Conservation (phyloP, 2,329 filamentous ascomycete species). For the Cucurbitaria berberidis region DNA sequence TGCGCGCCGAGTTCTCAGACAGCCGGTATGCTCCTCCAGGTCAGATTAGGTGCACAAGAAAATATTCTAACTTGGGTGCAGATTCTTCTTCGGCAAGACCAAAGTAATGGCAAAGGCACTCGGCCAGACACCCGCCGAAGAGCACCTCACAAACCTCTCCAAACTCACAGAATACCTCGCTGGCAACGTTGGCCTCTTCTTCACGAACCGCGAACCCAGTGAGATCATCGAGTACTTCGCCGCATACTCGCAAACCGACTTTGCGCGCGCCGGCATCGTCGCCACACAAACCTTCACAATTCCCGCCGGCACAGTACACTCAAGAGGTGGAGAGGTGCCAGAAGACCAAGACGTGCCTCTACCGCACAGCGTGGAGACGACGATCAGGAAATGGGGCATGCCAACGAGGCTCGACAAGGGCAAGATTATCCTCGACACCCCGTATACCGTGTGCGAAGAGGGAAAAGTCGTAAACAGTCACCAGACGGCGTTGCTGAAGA, state of each 20-base stretch:
- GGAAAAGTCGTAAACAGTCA: conserved; percentile 86
- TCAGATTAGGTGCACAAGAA: neutral
- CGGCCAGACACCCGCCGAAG: conserved; percentile 76
- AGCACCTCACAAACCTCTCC: conserved; percentile 79
- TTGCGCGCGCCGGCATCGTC: conserved; percentile 81
- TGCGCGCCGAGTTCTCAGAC: conserved; percentile 83
- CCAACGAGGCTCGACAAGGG: conserved; percentile 89
- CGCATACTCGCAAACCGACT: conserved; percentile 78
- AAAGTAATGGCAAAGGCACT: conserved; percentile 98
- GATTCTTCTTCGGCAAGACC: conserved; percentile 98
- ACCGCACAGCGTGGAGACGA: conserved; percentile 87
- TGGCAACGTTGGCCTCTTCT: conserved; percentile 87
- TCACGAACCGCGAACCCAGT: conserved; percentile 76
- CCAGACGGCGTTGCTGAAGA: conserved; percentile 91
- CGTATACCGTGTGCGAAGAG: conserved; percentile 81
- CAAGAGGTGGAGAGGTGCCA: conserved; percentile 77
- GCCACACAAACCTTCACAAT: conserved; percentile 79
- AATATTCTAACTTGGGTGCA: conserved; percentile 47
- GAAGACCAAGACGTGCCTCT: conserved; percentile 83
- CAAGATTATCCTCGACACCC: conserved; percentile 76
- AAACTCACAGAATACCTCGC: conserved; percentile 71
- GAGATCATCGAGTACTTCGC: conserved; percentile 76
- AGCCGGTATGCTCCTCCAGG: conserved; percentile 68
- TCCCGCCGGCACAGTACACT: conserved; percentile 82
- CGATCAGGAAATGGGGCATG: conserved; percentile 85